phyloP scores from a whole-genome alignment of 192 early-diverging fungal genomes.

The Allomyces macrogynus region DNA sequence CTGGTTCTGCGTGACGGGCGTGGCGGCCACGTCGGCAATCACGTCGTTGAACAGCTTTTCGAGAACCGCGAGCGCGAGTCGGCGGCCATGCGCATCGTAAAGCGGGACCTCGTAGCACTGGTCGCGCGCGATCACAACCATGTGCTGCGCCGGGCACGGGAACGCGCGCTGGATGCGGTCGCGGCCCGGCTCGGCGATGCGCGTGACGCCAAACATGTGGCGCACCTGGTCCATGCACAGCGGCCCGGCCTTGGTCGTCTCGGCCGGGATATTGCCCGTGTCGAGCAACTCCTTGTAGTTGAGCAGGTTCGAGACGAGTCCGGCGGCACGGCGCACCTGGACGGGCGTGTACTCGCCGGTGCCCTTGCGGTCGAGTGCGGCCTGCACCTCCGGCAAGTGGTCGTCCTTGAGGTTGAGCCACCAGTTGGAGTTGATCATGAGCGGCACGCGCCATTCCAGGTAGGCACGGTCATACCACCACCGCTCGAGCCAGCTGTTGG shows the following conservation, averaged over 20 bases:
- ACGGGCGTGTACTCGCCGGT: slow-evolving; percentile 40
- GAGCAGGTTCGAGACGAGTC: slow-evolving; percentile 36
- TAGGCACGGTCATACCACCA: slow-evolving; percentile 64
- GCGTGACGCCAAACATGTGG: slow-evolving; percentile 59
- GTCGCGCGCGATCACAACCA: slow-evolving; percentile 67
- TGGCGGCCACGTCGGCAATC: slow-evolving; percentile 16
- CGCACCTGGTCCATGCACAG: slow-evolving; percentile 92
- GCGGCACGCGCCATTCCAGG: slow-evolving; percentile 55
- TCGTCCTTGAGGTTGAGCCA: slow-evolving; percentile 53
- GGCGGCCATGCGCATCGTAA: slow-evolving; percentile 34
- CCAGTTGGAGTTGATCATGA: slow-evolving; percentile 79
- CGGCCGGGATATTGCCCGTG: slow-evolving; percentile 34
- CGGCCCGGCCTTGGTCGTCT: slow-evolving; percentile 43
- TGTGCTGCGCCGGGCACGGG: slow-evolving; percentile 54
- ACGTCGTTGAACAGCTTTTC: slow-evolving; percentile 20
- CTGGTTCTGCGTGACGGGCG: slow-evolving; percentile 20
- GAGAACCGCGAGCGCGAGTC: slow-evolving; percentile 19
- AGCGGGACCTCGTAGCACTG: slow-evolving; percentile 74
- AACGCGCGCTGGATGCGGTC: slow-evolving; percentile 52
- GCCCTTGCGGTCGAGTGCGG: slow-evolving; percentile 8
- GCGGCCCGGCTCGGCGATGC: slow-evolving; percentile 42
- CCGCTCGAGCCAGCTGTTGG: slow-evolving; percentile 71
- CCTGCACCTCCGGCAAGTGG: slow-evolving; percentile 17
- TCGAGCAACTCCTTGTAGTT: slow-evolving; percentile 57
- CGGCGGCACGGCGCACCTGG: slow-evolving; percentile 64